Evolutionary conservation across 208 protist species (phyloP), one percentile per base, ranked within the genome.

Genomic region (Trypanosoma brucei): DNA sequence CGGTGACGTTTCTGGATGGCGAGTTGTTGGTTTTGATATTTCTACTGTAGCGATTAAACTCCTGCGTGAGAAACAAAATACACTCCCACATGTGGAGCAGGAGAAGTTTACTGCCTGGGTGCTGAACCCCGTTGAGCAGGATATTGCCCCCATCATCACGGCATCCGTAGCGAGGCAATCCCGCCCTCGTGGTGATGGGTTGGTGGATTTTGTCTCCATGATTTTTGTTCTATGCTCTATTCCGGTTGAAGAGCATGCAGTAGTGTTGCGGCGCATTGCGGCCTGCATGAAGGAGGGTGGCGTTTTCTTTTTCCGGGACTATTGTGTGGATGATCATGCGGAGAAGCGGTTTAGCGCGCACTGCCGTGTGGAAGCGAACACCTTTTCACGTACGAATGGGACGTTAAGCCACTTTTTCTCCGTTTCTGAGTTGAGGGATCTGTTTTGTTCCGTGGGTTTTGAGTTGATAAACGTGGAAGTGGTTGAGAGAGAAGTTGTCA

Each of bases 181-280:
- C 37, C 35, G n/a, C 55, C 6, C 4, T 1, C 13, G 63, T 42
- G 52, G 11, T 22, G 56, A 60, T 36, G 44, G 65, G 2, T 62
- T 54, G 33, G 80, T 91, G 0, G 64, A 80, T 22, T 84, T 98
- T 38, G 89, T 93, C 2, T 92, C 92, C 2, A 87, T 98, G 64
- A 89, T 97, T n/a, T 98, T 98, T 79, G 93, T 98, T 0, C 74
- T 98, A 4, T 97, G 90, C 36, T 95, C 93, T 7, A 94, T 98
- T 57, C 76, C 90, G 1, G 79, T 88, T 22, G 75, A 76, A 8
- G 49, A 70, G 4, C 83, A 93, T 50, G 33, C 38, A 2, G 7
- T 73, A 1, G 83, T 91, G 34, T 38, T 94, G 42, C 58, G 51
- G 6, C 91, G 86, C 71, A 64, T 93, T 40, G 72, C 74, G 2